Evolutionary conservation across 2,329 filamentous ascomycete species (phyloP).

Genomic region (Cryphonectria radicalis): DNA sequence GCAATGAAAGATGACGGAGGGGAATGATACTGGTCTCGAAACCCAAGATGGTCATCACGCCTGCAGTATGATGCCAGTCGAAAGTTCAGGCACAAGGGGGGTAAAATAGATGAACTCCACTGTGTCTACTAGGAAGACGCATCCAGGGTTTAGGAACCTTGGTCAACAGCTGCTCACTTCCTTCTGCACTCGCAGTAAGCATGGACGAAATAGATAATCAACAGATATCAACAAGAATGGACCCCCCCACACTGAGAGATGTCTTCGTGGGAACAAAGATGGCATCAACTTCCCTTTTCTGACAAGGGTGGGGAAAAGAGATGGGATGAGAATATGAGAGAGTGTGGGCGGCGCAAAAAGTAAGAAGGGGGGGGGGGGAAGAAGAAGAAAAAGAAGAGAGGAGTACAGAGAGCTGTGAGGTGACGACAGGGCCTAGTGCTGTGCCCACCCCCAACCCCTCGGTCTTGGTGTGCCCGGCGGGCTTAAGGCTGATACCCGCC

Average conservation of each 20-base stretch:
- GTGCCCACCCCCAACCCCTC: too few species aligned
- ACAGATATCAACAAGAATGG: neutral
- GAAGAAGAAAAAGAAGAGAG: neutral
- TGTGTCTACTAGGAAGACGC: neutral
- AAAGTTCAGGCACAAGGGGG: neutral
- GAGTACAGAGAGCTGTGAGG: neutral
- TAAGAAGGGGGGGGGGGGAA: neutral
- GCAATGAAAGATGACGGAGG: neutral
- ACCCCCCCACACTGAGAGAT: neutral
- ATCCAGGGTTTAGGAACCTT: neutral
- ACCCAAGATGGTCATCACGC: neutral
- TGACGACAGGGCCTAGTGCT: neutral
- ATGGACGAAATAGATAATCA: neutral
- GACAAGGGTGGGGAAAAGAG: neutral
- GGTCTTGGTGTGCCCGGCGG: neutral
- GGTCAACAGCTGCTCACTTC: neutral
- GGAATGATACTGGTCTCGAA: neutral
- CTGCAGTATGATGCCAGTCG: neutral
- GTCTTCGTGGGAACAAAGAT: neutral
- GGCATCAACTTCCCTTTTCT: neutral
- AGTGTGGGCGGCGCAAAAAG: neutral
- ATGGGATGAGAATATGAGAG: neutral
- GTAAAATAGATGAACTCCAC: neutral
- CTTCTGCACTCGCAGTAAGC: neutral
- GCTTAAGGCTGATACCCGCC: neutral